A percentile compares a stretch with the other conserved stretches of the same genome.
These are phyloP conservation scores for Pichia pseudocactophila DNA, from an alignment of 805 yeast species.

Conservation along the genomic window DNA sequence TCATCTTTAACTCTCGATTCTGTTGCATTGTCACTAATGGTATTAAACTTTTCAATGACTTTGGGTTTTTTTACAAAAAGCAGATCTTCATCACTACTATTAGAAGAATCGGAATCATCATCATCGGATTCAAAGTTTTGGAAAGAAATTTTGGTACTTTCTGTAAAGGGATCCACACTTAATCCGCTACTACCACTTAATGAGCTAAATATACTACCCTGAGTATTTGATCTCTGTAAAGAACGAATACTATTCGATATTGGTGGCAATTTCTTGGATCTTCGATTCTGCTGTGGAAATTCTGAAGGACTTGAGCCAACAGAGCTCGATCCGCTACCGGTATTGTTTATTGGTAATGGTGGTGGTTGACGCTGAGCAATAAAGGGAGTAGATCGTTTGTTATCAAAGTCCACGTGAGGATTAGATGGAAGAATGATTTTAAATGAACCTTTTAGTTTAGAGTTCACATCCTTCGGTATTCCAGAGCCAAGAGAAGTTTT, in stretches of 20 bases:
- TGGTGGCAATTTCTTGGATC: neutral
- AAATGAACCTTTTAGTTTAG: conserved; percentile 36
- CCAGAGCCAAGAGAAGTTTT: neutral
- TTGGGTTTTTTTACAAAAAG: conserved; percentile 64
- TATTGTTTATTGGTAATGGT: conserved; percentile 27
- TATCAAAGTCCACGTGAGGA: conserved; percentile 73
- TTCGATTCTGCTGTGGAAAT: neutral
- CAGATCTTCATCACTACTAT: neutral
- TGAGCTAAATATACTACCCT: conserved; percentile 8
- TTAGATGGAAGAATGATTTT: conserved; percentile 58
- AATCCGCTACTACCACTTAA: conserved; percentile 9
- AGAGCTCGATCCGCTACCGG: neutral
- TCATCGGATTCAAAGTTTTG: conserved; percentile 24
- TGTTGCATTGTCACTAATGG: neutral
- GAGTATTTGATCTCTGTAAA: conserved; percentile 11
- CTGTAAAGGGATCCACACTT: conserved; percentile 47
- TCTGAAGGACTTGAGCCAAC: neutral
- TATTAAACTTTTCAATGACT: neutral
- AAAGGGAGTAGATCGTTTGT: conserved; percentile 68
- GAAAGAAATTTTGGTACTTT: conserved; percentile 57
- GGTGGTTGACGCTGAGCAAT: conserved; percentile 13
- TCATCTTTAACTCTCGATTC: conserved; percentile 22
- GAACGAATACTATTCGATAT: conserved; percentile 6
- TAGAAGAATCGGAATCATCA: neutral
- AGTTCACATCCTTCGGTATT: neutral